These are phyloP conservation scores for Emericellopsis atlantica DNA, from an alignment of 2,329 filamentous ascomycete species.

Conservation along the genomic window DNA sequence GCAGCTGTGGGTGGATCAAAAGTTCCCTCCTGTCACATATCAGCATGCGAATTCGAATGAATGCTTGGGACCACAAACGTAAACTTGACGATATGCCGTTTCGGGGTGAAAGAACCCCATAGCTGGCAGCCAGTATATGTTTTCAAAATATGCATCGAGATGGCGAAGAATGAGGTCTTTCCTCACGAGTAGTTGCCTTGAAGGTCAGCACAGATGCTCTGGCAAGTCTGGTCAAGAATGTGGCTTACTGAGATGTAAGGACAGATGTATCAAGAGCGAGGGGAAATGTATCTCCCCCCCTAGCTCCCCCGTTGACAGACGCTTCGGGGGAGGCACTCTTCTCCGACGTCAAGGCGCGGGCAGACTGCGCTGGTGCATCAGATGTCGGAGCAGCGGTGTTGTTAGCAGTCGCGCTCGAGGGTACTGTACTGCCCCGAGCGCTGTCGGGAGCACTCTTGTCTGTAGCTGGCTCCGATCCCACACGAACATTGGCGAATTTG, in stretches of 20 bases:
- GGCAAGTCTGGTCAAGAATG: no score
- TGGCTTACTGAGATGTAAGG: conserved; percentile 14
- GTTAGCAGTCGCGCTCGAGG: not conserved
- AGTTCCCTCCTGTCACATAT: conserved; percentile 13
- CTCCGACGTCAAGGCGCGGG: not conserved
- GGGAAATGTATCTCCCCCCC: conserved; percentile 2
- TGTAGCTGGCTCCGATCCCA: conserved; percentile 6
- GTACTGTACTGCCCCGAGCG: not conserved
- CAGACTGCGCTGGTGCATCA: not conserved
- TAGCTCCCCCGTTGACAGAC: conserved; percentile 1
- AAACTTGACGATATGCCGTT: conserved; percentile 19
- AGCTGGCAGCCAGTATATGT: conserved; percentile 23
- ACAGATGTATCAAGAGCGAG: conserved; percentile 10
- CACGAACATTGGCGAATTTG: conserved; percentile 20
- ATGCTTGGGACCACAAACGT: conserved; percentile 9
- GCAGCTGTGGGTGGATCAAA: conserved; percentile 21
- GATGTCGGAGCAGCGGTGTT: not conserved
- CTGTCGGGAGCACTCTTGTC: not conserved
- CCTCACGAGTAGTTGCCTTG: conserved; percentile 18
- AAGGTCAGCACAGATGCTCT: not conserved
- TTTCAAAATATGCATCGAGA: conserved; percentile 24
- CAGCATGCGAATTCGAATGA: not conserved
- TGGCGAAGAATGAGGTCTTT: conserved; percentile 21
- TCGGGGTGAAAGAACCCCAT: conserved; percentile 23
- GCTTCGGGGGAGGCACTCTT: conserved; percentile 7